Conservation (phyloP, 768 basidiomycete genomes). For the Floccularia luteovirens region DNA sequence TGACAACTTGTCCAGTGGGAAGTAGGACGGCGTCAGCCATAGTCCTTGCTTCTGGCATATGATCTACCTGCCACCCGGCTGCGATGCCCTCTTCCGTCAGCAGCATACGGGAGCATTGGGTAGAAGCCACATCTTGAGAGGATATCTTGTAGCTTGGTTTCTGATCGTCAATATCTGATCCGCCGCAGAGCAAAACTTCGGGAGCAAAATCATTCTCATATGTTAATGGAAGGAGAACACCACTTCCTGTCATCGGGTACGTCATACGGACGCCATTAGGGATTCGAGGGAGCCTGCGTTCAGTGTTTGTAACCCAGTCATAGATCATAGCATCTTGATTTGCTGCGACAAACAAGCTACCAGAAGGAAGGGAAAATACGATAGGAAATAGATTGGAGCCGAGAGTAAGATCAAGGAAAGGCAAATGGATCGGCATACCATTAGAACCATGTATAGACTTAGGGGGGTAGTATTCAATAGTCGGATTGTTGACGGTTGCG, state of each 20-base stretch:
- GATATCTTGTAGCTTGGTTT: slow-evolving; percentile 56
- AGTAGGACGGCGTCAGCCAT: slow-evolving; percentile 29
- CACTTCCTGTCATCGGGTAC: slow-evolving; percentile 78
- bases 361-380: slow-evolving; percentile 64
- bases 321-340: slow-evolving; percentile 78
- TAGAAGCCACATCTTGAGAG: slow-evolving; percentile 65
- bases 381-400: slow-evolving; percentile 83
- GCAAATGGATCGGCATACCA: slow-evolving; percentile 56
- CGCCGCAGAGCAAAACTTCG: slow-evolving; percentile 72
- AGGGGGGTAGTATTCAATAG: slow-evolving; percentile 76
- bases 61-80: slow-evolving; percentile 66
- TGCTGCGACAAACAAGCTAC: slow-evolving; percentile 67
- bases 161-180: slow-evolving; percentile 57
- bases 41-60: slow-evolving; percentile 60
- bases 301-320: slow-evolving; percentile 59
- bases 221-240: slow-evolving; percentile 62
- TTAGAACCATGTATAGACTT: slow-evolving; percentile 62
- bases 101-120: slow-evolving; percentile 65
- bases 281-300: slow-evolving; percentile 54
- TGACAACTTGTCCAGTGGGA: slow-evolving; percentile 30
- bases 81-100: slow-evolving; percentile 59
- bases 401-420: slow-evolving; percentile 62
- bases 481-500: slow-evolving; percentile 72
- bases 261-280: slow-evolving; percentile 78
- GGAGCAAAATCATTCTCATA: slow-evolving; percentile 56